A percentile compares a stretch with the other conserved stretches of the same genome.
Evolutionary conservation across 805 yeast genomes (phyloP).

Genomic region (Pachysolen tannophilus): DNA sequence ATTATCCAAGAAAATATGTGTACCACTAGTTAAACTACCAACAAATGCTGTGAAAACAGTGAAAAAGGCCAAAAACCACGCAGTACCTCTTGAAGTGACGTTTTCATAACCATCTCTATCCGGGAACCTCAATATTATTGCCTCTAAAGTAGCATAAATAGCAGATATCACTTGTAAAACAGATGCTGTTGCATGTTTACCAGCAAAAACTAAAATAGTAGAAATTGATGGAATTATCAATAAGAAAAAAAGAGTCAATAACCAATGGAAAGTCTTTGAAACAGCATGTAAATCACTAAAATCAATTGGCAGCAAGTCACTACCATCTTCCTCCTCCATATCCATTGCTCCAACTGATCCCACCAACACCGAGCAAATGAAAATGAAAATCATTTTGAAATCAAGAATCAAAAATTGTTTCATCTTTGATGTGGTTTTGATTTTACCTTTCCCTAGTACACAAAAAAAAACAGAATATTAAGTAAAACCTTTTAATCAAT

Average conservation of each 20-base stretch:
- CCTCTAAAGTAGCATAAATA: conserved; percentile 48
- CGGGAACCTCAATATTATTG: conserved; percentile 49
- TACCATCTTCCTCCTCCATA: conserved; percentile 6
- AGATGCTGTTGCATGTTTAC: conserved; percentile 34
- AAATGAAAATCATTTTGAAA: neutral
- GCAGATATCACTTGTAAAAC: conserved; percentile 38
- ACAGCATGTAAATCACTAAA: conserved; percentile 26
- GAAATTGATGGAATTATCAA: conserved; percentile 51
- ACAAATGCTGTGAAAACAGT: conserved; percentile 39
- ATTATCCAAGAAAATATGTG: conserved; percentile 30
- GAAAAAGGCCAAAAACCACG: conserved; percentile 49
- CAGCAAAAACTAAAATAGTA: conserved; percentile 47
- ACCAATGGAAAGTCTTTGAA: conserved; percentile 60
- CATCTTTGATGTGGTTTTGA: neutral
- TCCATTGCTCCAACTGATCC: conserved; percentile 2
- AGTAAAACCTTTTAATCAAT: no score
- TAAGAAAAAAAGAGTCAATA: conserved; percentile 36
- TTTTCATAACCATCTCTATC: conserved; percentile 63
- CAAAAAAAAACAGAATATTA: no score
- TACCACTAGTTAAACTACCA: conserved; percentile 50
- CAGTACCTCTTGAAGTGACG: conserved; percentile 57
- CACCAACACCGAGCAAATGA: neutral
- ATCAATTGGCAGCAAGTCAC: conserved; percentile 2
- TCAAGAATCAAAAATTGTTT: neutral
- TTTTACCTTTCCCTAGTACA: no score